phyloP scores from a whole-genome alignment of 768 basidiomycete genomes.

The Epithele typhae region DNA sequence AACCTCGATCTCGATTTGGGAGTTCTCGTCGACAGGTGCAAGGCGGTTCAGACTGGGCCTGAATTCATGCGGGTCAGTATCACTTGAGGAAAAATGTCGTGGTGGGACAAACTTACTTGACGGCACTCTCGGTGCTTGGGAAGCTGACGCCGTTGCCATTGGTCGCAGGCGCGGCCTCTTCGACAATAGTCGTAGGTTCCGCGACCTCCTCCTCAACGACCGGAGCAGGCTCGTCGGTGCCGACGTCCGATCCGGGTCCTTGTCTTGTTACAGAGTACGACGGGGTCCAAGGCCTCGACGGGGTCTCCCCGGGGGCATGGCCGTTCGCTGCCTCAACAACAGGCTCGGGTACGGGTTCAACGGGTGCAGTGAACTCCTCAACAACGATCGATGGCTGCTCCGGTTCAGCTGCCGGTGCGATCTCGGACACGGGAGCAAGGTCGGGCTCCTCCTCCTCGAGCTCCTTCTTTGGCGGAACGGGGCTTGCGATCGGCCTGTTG shows the following conservation, averaged over 20 bases:
- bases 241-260: conserved; percentile 23
- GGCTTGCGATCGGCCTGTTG: conserved; percentile 16
- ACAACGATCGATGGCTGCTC: conserved; percentile 10
- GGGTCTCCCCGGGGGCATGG: conserved; percentile 12
- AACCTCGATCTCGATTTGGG: conserved; percentile 15
- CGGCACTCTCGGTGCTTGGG: conserved; percentile 9
- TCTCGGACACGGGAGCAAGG: conserved; percentile 4
- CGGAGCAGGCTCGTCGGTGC: conserved; percentile 5
- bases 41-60: conserved; percentile 23
- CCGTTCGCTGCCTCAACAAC: background rate
- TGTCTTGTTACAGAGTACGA: conserved; percentile 35
- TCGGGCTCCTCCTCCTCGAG: conserved; percentile 15
- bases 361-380: conserved; percentile 8
- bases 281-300: conserved; percentile 33
- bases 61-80: background rate
- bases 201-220: no score
- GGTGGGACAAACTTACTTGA: conserved; percentile 13
- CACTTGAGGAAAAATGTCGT: background rate
- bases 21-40: conserved; percentile 19
- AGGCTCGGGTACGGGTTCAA: background rate
- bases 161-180: background rate
- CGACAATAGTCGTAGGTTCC: background rate
- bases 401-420: no score
- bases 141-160: conserved; percentile 10
- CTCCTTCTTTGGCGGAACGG: conserved; percentile 13